Evolutionary conservation across 2,329 filamentous ascomycete species (phyloP), one percentile per base, ranked within the genome.

Genomic region (Thielaviopsis cerberus): DNA sequence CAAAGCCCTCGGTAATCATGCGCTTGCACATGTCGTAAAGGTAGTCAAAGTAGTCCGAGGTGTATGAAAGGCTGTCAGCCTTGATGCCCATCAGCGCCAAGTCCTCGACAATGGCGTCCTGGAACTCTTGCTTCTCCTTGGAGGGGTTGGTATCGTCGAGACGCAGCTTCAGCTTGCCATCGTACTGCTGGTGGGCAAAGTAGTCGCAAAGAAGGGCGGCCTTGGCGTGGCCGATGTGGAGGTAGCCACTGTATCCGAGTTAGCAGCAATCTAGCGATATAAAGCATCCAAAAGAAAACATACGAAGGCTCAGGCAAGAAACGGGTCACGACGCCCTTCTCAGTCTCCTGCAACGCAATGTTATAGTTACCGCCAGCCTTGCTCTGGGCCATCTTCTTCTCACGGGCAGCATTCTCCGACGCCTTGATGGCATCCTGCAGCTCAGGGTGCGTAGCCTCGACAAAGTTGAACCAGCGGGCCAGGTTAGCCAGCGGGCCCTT

Each of bases 111-210:
- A 98, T 98, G 4, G 89, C 80, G 71, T 97, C 89, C 69, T 97
- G 85, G 69, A 85, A 98, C 73, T 97, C 92, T 69, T 91, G 83
- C 75, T 94, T 96, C 76, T 98, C 92, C 70, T 97, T 97, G 61
- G 86, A 83, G 7, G 92, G 92, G 72, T 98, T 98, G 59, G 92
- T 98, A 68, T 98, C 92, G 68, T 98, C 92, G 67, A 98, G 92
- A 61, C 92, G 86, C 54, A 97, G 80, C 61, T 94, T 82, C 65
- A 98, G 77, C 66, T 85, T 94, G 66, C 92, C 92, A 61, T 91
- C 83, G 76, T 94, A 94, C 65, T 88, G 86, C 69, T 89, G 85
- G 70, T 96, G 89, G 51, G 89, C 91, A 65, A 97, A 97, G 76
- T 94, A 97, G 70, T 97, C 90, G 73, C 92, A 95, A 59, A 97